Percentiles rank a stretch among this genome's conserved stretches.
Evolutionary conservation across 352 stramenopile species (phyloP).

Genomic region (Peronospora belbahrii): DNA sequence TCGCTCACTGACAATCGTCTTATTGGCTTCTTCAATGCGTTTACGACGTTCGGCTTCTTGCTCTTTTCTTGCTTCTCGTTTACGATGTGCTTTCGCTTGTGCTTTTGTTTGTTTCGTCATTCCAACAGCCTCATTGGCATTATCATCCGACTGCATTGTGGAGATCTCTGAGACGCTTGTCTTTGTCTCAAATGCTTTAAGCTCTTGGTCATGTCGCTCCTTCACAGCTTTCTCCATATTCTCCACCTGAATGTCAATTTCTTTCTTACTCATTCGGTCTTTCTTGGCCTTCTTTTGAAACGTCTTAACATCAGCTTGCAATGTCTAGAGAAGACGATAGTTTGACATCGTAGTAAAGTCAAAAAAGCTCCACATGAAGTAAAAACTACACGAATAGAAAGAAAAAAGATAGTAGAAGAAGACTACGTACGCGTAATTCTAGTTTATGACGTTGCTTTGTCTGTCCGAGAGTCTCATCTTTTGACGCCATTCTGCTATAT

Average conservation of each 20-base stretch:
- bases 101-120: slow-evolving; percentile 44
- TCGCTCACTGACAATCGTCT: slow-evolving; percentile 68
- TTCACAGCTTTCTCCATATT: slow-evolving; percentile 54
- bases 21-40: slow-evolving; percentile 72
- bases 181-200: slow-evolving; percentile 26
- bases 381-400: not conserved
- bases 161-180: slow-evolving; percentile 3
- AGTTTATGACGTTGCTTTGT: slow-evolving; percentile 85
- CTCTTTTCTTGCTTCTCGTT: slow-evolving; percentile 67
- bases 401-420: not conserved
- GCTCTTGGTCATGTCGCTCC: slow-evolving; percentile 45
- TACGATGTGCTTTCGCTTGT: slow-evolving; percentile 66
- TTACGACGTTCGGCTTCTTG: slow-evolving; percentile 65
- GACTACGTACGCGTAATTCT: slow-evolving; percentile 64
- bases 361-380: not conserved
- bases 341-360: not conserved
- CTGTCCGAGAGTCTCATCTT: slow-evolving; percentile 66
- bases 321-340: slow-evolving; percentile 28
- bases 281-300: slow-evolving; percentile 86
- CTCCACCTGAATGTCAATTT: slow-evolving; percentile 47
- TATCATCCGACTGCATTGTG: not conserved
- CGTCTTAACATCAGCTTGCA: slow-evolving; percentile 70
- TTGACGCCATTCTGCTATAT: slow-evolving; percentile 33
- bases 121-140: not conserved
- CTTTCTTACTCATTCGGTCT: slow-evolving; percentile 69